Evolutionary conservation across 2,329 filamentous ascomycete species (phyloP), one percentile per base, ranked within the genome.

Genomic region (Calonectria crousiana): DNA sequence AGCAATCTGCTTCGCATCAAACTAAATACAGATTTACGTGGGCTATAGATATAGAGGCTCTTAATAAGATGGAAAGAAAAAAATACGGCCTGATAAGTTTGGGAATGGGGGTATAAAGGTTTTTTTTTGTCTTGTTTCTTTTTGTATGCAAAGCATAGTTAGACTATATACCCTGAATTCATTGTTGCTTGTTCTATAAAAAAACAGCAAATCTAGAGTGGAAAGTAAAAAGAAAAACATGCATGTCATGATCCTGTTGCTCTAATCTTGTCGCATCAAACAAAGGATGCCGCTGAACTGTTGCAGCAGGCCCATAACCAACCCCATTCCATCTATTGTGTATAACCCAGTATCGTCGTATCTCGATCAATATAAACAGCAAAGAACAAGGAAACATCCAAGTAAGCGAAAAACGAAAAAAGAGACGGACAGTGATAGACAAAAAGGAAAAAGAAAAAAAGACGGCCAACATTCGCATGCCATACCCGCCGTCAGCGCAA

Each of bases 101-200:
- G 62, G 56, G 23, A 68, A 11, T 47, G 62, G 30, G 36, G 51
- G 36, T 70, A 77, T 69, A 72, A 67, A 32, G 52, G 47, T 30
- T 67, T 70, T 51, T 51, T 44, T 44, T 70, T 53, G 38, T 66
- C 68, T 23, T 72, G 41, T 51, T 62, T 66, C 53, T 70, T 44
- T 65, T 69, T 41, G 65, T 69, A 66, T 66, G 78, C 23, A 74
- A 74, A 58, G 76, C 76, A 60, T 77, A 78, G 71, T 74, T 75
- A 73, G 72, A 77, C 73, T 77, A 49, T 65, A 81, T 80, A 80
- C 77, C 78, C 78, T 74, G 72, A 70, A 70, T 76, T 79, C 30
- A 69, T 67, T 68, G 36, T 64, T 52, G 47, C 67, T 38, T 66
- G 52, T 34, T 62, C 23, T 41, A 23, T 20, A 53, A 20, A 32